Percentiles rank a stretch among this genome's conserved stretches.
Conservation (phyloP, 2,329 filamentous ascomycete species). For the Aureobasidium uvarum region DNA sequence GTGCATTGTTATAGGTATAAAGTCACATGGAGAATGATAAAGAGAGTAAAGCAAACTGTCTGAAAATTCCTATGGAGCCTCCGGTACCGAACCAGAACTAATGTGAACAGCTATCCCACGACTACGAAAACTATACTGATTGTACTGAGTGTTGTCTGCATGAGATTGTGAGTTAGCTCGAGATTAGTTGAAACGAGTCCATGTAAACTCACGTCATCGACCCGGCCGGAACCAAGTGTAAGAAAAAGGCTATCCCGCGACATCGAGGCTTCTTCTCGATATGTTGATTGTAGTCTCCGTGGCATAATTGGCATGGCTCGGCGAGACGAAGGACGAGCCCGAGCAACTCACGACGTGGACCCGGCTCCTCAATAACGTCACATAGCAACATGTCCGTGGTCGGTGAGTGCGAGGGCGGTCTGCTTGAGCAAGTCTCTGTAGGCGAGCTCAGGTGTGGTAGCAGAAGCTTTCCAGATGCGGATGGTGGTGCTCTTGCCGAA, state of each 20-base stretch:
- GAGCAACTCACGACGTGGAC: neutral
- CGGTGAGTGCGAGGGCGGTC: neutral
- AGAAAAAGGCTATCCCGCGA: neutral
- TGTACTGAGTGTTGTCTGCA: neutral
- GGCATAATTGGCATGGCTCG: neutral
- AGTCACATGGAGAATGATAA: neutral
- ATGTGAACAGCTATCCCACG: neutral
- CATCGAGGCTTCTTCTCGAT: neutral
- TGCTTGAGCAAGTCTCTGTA: neutral
- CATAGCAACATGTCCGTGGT: neutral
- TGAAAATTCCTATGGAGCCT: neutral
- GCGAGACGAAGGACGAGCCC: neutral
- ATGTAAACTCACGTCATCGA: neutral
- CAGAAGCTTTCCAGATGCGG: neutral
- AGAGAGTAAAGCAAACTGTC: neutral
- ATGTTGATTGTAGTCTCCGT: neutral
- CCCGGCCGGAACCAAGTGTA: neutral
- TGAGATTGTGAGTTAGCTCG: neutral
- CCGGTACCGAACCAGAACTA: neutral
- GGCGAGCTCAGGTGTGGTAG: neutral
- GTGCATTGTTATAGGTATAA: neutral
- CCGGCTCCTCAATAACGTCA: neutral
- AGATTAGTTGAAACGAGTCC: no score
- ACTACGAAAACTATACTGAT: neutral
- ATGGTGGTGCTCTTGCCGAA: neutral